These are phyloP conservation scores for Mucuna pruriens DNA, from an alignment of 306 rosid species.

Conservation along the genomic window DNA sequence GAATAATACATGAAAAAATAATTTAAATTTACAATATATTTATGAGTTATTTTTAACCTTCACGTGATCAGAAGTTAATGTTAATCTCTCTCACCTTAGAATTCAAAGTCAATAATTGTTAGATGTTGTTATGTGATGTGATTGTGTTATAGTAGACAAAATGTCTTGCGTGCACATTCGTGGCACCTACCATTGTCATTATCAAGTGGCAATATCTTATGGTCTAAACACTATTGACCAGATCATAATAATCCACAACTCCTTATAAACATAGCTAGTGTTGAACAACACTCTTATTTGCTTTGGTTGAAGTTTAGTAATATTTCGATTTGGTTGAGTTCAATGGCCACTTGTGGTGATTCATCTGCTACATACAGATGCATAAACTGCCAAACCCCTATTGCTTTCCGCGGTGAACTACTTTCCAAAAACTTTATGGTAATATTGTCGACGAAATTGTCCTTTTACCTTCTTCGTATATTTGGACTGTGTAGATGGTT, in stretches of 20 bases:
- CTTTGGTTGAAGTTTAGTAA: not conserved
- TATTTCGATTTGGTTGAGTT: not conserved
- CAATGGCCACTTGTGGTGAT: constrained; percentile 18
- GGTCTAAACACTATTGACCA: constrained; percentile 7
- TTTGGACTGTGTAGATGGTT: no score
- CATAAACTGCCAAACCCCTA: constrained; percentile 41
- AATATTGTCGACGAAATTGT: not conserved
- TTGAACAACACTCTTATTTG: not conserved
- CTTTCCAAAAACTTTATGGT: constrained; percentile 34
- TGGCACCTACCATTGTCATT: not conserved
- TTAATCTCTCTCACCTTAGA: no score
- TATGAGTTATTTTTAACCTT: no score
- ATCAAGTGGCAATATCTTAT: not conserved
- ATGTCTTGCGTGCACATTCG: not conserved
- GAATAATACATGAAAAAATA: no score
- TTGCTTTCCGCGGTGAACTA: constrained; percentile 39
- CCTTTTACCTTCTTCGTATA: not conserved
- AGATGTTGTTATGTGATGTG: no score
- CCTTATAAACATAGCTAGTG: not conserved
- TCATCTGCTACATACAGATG: constrained; percentile 29
- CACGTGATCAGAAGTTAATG: no score
- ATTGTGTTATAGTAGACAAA: not conserved
- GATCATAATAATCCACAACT: not conserved
- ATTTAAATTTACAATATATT: no score
- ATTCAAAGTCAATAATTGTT: not conserved